These are phyloP conservation scores for Blastocystis sp. DNA, from an alignment of 352 stramenopile species.

Conservation along the genomic window DNA sequence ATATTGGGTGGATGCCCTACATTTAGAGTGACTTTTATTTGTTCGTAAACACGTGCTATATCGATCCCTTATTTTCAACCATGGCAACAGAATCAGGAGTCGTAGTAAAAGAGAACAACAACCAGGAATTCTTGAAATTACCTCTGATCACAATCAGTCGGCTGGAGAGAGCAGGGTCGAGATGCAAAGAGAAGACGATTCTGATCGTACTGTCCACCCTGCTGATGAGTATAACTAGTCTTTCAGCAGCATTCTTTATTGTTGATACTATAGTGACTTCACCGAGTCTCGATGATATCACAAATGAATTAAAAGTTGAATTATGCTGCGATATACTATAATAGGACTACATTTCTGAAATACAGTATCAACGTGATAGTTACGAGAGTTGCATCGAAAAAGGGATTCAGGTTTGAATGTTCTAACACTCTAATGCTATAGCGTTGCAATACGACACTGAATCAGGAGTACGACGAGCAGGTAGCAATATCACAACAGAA, in stretches of 20 bases:
- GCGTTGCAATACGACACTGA: slow-evolving; percentile 7
- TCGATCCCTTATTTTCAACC: neutral
- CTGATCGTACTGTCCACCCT: neutral
- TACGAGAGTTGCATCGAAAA: slow-evolving; percentile 10
- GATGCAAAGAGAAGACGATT: neutral
- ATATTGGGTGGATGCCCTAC: slow-evolving; percentile 88
- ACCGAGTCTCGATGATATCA: neutral
- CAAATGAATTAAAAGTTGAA: neutral
- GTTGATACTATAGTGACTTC: neutral
- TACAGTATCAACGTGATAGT: neutral
- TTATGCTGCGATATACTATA: neutral
- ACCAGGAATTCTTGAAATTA: neutral
- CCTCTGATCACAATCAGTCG: neutral
- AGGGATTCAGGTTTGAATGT: neutral
- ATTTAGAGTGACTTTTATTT: slow-evolving; percentile 67
- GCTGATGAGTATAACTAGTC: neutral
- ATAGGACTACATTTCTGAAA: neutral
- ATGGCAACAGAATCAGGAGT: neutral
- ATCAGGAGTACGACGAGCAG: neutral
- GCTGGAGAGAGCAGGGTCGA: neutral
- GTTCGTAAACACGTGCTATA: neutral
- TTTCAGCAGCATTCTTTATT: neutral
- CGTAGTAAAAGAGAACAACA: neutral
- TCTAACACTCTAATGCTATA: neutral
- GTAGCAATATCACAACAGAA: neutral